Percentiles rank a stretch among this genome's conserved stretches.
These are phyloP conservation scores for Zychaea mexicana DNA, from an alignment of 371 early-diverging fungal species.

Conservation along the genomic window DNA sequence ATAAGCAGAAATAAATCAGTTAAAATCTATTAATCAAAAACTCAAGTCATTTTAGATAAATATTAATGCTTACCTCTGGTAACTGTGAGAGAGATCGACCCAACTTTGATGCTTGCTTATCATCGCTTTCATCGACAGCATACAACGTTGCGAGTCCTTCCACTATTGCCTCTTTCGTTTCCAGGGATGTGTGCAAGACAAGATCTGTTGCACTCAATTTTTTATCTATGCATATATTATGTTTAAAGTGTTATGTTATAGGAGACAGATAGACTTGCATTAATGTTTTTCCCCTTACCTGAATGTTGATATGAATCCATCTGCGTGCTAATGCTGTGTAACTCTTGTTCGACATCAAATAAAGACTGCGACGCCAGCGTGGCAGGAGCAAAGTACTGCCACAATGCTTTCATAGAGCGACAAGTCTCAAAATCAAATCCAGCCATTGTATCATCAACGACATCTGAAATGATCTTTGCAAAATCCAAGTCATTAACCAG, in stretches of 20 bases:
- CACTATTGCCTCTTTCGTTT: conserved; percentile 64
- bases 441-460: conserved; percentile 38
- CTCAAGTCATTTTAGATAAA: too few species aligned
- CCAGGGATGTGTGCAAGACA: conserved; percentile 38
- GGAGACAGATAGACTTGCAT: background rate
- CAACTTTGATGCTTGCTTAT: conserved; percentile 48
- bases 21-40: too few species aligned
- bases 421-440: conserved; percentile 52
- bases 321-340: conserved; percentile 22
- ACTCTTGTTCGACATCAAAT: conserved; percentile 47
- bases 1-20: conserved; percentile 1
- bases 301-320: conserved; percentile 30
- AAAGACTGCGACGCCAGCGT: conserved; percentile 55
- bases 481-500: conserved; percentile 16
- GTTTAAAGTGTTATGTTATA: background rate
- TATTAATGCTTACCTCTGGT: conserved; percentile 60
- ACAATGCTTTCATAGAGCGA: conserved; percentile 63
- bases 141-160: conserved; percentile 78
- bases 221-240: conserved; percentile 18
- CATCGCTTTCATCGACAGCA: conserved; percentile 64
- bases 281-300: conserved; percentile 6
- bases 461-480: conserved; percentile 1
- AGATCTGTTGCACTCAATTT: conserved; percentile 24
- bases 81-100: conserved; percentile 56
- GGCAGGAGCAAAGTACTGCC: conserved; percentile 65